Evolutionary conservation across 352 stramenopile genomes (phyloP), one percentile per base, ranked within the genome.

Genomic region (Globisporangium rhizosaccharum): DNA sequence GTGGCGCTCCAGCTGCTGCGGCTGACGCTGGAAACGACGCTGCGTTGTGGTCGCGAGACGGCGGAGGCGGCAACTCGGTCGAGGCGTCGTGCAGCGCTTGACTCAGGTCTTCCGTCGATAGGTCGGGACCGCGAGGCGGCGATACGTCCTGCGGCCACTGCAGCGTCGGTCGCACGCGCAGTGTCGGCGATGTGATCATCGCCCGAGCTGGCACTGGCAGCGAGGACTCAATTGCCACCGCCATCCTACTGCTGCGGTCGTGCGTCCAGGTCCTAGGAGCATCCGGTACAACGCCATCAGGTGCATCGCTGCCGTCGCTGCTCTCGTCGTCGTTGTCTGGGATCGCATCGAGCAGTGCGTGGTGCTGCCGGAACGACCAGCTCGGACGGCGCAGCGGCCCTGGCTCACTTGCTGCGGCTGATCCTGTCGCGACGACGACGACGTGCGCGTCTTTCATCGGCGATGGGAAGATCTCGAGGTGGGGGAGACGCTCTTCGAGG

Each of bases 351-450:
- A 90, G 54, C 1, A 87, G 39, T 0, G 73, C 60, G 53, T 75
- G 72, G 15, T 87, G 73, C 20, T 90, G 79, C 8, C 68, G 70
- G 41, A 87, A 88, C 10, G 72, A 79, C 79, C 77, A 90, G 41
- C 80, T 88, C 17, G 80, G 78, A 28, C 76, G 72, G 48, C 76
- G 74, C 36, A 37, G 28, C 18, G 14, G 41, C 41, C 5, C 41
- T 7, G 7, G 15, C 17, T n/a, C 14, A n/a, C 14, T 46, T n/a
- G 41, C 15, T 46, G 18, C 30, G 9, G 30, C 33, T 10, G 42
- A 8, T 14, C 26, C 42, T 4, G 6, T 10, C 1, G 41, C 42
- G 20, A 20, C 36, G 45, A 18, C 42, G 20, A 20, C 36, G 45
- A 18, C 76, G 51, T 28, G 65, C 14, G 33, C 14, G 3, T 77